A percentile compares a stretch with the other conserved stretches of the same genome.
Conservation (phyloP, 768 basidiomycete genomes). For the Neoboletus magnificus region DNA sequence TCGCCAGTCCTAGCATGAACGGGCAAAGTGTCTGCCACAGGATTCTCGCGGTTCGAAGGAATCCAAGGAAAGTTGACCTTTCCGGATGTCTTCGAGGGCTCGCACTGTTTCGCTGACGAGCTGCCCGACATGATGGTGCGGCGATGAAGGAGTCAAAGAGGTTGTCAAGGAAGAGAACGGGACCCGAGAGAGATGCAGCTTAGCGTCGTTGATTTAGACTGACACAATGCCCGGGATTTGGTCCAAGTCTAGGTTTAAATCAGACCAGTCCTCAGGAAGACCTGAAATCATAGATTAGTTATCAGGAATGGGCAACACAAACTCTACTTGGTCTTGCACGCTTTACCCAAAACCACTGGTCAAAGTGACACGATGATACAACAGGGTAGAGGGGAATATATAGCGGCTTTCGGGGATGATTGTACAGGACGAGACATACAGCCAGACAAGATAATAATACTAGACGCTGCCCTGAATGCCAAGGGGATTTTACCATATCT, state of each 20-base stretch:
- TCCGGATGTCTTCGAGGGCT: background rate
- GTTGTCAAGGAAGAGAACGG: background rate
- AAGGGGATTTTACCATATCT: conserved; percentile 60
- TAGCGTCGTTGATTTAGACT: background rate
- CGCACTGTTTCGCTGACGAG: conserved; percentile 7
- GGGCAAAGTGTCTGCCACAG: background rate
- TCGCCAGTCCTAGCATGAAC: background rate
- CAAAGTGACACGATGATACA: conserved; percentile 8
- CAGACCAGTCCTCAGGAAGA: conserved; percentile 4
- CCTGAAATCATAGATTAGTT: conserved; percentile 5
- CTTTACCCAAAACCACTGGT: background rate
- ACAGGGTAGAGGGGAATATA: conserved; percentile 11
- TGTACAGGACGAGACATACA: conserved; percentile 27
- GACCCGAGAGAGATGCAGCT: background rate
- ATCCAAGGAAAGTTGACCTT: background rate
- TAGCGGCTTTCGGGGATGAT: conserved; percentile 14
- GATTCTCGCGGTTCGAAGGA: background rate
- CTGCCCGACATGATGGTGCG: conserved; percentile 10
- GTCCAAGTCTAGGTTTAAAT: conserved; percentile 13
- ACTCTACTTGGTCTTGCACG: conserved; percentile 5
- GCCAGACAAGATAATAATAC: conserved; percentile 16
- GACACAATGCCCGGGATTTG: background rate
- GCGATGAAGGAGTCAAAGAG: background rate
- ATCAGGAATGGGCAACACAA: background rate
- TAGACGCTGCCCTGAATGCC: conserved; percentile 7